Evolutionary conservation across 441 rosid genomes (phyloP).

Genomic region (Theobroma grandiflorum): DNA sequence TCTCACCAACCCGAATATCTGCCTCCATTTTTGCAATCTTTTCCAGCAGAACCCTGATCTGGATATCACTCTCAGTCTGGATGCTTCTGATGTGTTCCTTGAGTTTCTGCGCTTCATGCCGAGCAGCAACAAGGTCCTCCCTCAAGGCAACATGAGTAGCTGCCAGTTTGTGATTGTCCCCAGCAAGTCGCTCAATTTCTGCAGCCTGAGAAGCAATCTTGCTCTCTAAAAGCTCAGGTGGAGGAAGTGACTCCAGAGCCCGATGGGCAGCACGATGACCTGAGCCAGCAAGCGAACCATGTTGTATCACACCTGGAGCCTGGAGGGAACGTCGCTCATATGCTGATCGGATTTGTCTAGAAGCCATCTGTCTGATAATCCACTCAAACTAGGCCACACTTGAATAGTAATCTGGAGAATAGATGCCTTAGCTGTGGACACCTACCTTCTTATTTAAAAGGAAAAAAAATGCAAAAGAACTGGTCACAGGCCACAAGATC

Average conservation of each 20-base stretch:
- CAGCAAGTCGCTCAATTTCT: constrained; percentile 67
- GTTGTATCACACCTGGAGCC: constrained; percentile 50
- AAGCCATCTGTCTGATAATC: constrained; percentile 39
- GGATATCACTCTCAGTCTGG: constrained; percentile 77
- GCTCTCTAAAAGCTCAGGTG: constrained; percentile 57
- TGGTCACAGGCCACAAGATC: constrained; percentile 4
- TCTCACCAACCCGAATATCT: constrained; percentile 62
- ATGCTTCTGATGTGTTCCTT: constrained; percentile 74
- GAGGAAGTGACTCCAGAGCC: constrained; percentile 42
- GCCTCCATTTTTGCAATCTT: constrained; percentile 68
- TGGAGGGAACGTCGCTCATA: constrained; percentile 43
- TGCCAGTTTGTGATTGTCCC: constrained; percentile 71
- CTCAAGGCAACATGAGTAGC: constrained; percentile 57
- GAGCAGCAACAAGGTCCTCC: constrained; percentile 60
- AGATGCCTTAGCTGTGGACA: not conserved
- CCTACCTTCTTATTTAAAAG: not conserved
- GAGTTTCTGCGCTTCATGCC: constrained; percentile 62
- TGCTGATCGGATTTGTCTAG: constrained; percentile 43
- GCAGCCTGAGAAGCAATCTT: constrained; percentile 79
- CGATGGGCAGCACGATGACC: constrained; percentile 35
- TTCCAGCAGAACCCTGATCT: constrained; percentile 67
- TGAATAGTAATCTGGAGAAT: constrained; percentile 13
- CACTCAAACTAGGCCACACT: constrained; percentile 23
- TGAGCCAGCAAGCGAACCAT: constrained; percentile 40
- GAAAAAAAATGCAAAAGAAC: not conserved